phyloP scores from a whole-genome alignment of 768 basidiomycete species.

The Tulasnella sp. region DNA sequence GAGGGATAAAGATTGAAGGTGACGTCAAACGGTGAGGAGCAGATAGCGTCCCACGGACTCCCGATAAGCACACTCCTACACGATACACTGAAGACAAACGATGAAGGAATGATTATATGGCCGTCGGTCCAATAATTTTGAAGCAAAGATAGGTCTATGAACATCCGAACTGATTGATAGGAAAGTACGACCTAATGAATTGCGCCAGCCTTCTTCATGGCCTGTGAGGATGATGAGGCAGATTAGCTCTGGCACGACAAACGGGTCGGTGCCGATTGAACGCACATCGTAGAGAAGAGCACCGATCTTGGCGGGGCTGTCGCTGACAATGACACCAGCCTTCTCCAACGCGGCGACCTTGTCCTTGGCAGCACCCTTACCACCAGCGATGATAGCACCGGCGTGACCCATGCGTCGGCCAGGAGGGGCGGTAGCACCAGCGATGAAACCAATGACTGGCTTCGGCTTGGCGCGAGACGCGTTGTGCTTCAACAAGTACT shows the following conservation, averaged over 20 bases:
- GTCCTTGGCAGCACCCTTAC: slow-evolving; percentile 91
- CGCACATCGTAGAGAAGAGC: slow-evolving; percentile 74
- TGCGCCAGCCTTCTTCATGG: slow-evolving; percentile 67
- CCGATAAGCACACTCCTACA: not conserved
- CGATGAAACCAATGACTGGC: slow-evolving; percentile 96
- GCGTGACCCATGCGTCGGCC: slow-evolving; percentile 98
- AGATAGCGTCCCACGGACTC: not conserved
- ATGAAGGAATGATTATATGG: not conserved
- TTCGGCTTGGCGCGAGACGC: slow-evolving; percentile 77
- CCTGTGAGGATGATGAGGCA: slow-evolving; percentile 30
- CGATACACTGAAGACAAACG: not conserved
- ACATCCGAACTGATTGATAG: not conserved
- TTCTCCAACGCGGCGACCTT: slow-evolving; percentile 85
- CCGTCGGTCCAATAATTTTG: not conserved
- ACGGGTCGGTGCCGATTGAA: slow-evolving; percentile 4
- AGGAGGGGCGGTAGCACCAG: slow-evolving; percentile 94
- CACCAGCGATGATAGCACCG: slow-evolving; percentile 95
- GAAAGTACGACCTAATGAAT: not conserved
- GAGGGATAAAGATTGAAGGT: not conserved
- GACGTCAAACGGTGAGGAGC: not conserved
- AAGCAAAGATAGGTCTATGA: not conserved
- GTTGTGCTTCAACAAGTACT: slow-evolving; percentile 88
- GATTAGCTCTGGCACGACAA: slow-evolving; percentile 9
- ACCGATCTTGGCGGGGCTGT: slow-evolving; percentile 95
- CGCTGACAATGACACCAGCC: slow-evolving; percentile 87